Conservation (phyloP, 139 green algal species). For the Yamagishiella unicocca region DNA sequence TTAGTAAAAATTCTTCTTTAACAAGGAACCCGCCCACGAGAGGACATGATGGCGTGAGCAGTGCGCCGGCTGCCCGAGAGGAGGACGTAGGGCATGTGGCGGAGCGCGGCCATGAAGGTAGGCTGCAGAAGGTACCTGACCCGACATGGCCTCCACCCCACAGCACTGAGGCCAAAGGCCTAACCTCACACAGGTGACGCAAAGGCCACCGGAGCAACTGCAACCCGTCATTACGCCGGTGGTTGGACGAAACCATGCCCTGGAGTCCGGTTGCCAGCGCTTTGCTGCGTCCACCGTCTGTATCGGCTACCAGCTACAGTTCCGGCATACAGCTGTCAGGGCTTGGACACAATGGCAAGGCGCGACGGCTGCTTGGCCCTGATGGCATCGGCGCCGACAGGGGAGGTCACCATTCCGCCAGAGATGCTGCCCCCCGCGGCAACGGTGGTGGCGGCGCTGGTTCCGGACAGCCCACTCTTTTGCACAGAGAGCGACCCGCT, state of each 20-base stretch:
- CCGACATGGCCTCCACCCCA: too few species aligned
- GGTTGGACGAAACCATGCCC: neutral
- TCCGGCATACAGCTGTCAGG: neutral
- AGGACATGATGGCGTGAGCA: too few species aligned
- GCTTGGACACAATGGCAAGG: neutral
- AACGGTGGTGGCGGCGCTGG: neutral
- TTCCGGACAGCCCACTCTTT: neutral
- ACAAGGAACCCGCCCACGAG: too few species aligned
- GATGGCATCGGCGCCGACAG: neutral
- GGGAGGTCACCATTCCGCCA: neutral
- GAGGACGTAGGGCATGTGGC: too few species aligned
- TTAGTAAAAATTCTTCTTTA: too few species aligned
- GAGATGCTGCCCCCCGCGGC: neutral
- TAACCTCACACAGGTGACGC: too few species aligned
- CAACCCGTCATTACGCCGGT: neutral
- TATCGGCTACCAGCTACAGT: neutral
- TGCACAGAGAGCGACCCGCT: neutral
- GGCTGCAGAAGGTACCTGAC: too few species aligned
- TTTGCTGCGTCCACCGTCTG: neutral
- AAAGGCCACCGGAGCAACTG: too few species aligned
- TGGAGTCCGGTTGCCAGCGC: neutral
- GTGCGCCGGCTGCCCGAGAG: too few species aligned
- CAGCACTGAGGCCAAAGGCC: neutral
- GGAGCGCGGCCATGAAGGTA: too few species aligned
- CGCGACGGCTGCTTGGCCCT: constrained; percentile 8